Percentiles rank a stretch among this genome's conserved stretches.
phyloP scores from a whole-genome alignment of 2,329 filamentous ascomycete species.

The Fonsecaea pedrosoi region DNA sequence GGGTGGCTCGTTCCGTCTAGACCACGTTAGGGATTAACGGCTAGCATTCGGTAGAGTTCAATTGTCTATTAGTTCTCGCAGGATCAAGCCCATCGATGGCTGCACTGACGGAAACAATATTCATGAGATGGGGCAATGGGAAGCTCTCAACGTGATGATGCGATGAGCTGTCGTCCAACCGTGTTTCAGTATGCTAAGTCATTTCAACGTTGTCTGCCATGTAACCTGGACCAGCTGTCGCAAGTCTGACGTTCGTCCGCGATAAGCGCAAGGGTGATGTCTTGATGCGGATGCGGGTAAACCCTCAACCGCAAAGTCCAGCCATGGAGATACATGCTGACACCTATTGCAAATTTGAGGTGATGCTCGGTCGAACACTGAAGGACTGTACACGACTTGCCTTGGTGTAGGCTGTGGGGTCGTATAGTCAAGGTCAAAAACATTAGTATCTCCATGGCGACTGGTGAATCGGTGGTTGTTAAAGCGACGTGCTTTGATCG shows the following conservation, averaged over 20 bases:
- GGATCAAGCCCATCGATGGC: neutral
- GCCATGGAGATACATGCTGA: neutral
- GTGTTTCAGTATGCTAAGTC: neutral
- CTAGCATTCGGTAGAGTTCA: neutral
- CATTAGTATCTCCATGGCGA: neutral
- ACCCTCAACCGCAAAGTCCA: neutral
- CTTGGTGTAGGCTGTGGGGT: neutral
- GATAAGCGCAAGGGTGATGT: neutral
- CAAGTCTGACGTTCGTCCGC: neutral
- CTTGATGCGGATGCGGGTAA: neutral
- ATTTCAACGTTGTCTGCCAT: neutral
- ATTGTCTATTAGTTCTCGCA: neutral
- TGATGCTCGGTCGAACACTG: neutral
- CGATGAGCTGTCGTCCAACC: neutral
- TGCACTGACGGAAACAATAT: neutral
- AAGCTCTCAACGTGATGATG: neutral
- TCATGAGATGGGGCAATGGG: neutral
- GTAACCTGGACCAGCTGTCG: neutral
- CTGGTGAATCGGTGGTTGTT: neutral
- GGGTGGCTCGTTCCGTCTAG: neutral
- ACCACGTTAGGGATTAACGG: neutral
- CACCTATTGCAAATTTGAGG: neutral
- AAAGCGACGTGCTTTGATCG: neutral
- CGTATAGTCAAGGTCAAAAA: neutral
- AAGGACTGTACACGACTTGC: neutral